A percentile compares a stretch with the other conserved stretches of the same genome.
These are phyloP conservation scores for Herpetomonas tarakana DNA, from an alignment of 208 protist species.

Conservation along the genomic window DNA sequence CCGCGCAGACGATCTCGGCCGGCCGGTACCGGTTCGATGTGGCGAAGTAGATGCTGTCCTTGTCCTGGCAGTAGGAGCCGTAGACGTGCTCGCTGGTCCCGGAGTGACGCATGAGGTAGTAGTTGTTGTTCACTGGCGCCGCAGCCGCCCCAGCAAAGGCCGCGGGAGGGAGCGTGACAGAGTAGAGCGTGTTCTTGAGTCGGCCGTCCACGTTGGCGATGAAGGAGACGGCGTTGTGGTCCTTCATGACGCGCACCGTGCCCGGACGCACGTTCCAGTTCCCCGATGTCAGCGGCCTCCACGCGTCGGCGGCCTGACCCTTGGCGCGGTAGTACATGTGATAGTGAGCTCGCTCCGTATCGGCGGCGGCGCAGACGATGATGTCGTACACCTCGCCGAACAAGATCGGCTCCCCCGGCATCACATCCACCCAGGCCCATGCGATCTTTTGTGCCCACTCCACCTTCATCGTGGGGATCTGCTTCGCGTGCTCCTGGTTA, in stretches of 20 bases:
- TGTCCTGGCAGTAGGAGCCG: slow-evolving; percentile 33
- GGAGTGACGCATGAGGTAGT: slow-evolving; percentile 35
- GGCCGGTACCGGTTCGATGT: slow-evolving; percentile 36
- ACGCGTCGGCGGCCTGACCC: slow-evolving; percentile 16
- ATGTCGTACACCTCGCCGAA: slow-evolving; percentile 55
- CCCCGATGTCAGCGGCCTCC: slow-evolving; percentile 61
- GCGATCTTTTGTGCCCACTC: slow-evolving; percentile 63
- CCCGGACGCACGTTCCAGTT: slow-evolving; percentile 64
- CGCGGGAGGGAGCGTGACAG: slow-evolving; percentile 25
- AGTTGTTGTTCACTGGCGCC: slow-evolving; percentile 14
- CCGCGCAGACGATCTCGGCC: slow-evolving; percentile 37
- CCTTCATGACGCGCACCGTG: slow-evolving; percentile 17
- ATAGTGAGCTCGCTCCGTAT: slow-evolving; percentile 54
- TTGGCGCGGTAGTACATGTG: slow-evolving; percentile 49
- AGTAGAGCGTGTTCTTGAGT: slow-evolving; percentile 52
- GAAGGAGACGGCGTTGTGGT: slow-evolving; percentile 45
- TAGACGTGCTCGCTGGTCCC: slow-evolving; percentile 51
- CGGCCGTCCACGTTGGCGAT: slow-evolving; percentile 56
- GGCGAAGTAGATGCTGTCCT: slow-evolving; percentile 46
- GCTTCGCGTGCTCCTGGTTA: slow-evolving; percentile 10
- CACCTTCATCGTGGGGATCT: slow-evolving; percentile 13
- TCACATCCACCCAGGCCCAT: slow-evolving; percentile 79
- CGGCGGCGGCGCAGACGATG: slow-evolving; percentile 45
- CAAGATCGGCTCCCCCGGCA: slow-evolving; percentile 32
- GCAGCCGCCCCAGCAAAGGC: background rate